Evolutionary conservation across 345 rosid species (phyloP).

Genomic region (Rhodamnia rubescens): DNA sequence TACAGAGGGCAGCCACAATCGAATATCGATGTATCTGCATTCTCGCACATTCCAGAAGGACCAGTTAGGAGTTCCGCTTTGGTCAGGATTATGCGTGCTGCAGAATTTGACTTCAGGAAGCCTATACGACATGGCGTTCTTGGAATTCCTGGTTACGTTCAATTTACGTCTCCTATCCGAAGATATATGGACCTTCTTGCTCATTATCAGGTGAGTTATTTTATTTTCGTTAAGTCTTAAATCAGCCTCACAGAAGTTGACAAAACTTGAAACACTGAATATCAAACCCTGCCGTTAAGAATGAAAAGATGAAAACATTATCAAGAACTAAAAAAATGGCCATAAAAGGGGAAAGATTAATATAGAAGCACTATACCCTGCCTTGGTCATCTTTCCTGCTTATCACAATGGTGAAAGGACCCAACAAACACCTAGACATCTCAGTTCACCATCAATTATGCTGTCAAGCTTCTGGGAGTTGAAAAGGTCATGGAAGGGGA

Average conservation of each 20-base stretch:
- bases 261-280: background rate
- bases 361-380: background rate
- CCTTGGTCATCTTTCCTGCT: background rate
- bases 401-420: background rate
- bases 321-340: background rate
- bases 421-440: background rate
- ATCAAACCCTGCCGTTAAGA: background rate
- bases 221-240: background rate
- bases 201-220: constrained; percentile 70
- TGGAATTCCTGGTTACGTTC: constrained; percentile 93
- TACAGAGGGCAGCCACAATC: constrained; percentile 98
- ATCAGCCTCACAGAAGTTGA: background rate
- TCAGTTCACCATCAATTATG: background rate
- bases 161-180: constrained; percentile 96
- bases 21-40: constrained; percentile 67
- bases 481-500: background rate
- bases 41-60: constrained; percentile 90
- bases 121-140: constrained; percentile 84
- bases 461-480: background rate
- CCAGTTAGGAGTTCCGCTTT: constrained; percentile 76
- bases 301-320: background rate
- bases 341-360: background rate
- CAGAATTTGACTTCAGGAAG: constrained; percentile 76
- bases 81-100: constrained; percentile 78
- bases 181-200: constrained; percentile 95